phyloP scores from a whole-genome alignment of 192 early-diverging fungal genomes.

The Phlyctochytrium bullatum region DNA sequence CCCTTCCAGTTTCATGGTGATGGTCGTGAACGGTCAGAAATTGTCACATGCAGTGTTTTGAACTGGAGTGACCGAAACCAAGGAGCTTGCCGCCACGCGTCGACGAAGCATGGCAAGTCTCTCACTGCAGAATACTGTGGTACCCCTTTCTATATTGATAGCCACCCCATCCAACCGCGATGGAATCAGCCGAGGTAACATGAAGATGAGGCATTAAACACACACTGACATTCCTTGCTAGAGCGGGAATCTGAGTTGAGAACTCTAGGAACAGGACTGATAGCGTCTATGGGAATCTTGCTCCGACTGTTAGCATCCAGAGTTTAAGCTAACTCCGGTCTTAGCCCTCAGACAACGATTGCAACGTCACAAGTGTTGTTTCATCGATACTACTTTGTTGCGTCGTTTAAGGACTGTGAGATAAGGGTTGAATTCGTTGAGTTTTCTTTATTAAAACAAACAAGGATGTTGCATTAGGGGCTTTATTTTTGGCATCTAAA shows the following conservation, averaged over 20 bases:
- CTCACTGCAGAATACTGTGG: neutral
- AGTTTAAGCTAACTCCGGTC: slow-evolving; percentile 3
- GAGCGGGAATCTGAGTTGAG: slow-evolving; percentile 74
- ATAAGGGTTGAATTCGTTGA: slow-evolving; percentile 56
- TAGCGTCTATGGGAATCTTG: slow-evolving; percentile 79
- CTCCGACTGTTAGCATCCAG: slow-evolving; percentile 56
- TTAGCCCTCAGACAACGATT: slow-evolving; percentile 88
- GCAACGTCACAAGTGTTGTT: slow-evolving; percentile 95
- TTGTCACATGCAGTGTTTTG: neutral
- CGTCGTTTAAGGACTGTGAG: slow-evolving; percentile 69
- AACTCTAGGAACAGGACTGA: slow-evolving; percentile 75
- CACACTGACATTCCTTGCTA: neutral
- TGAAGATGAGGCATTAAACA: neutral
- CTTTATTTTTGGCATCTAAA: slow-evolving; percentile 48
- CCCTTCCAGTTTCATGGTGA: too few species aligned
- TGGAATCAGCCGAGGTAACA: neutral
- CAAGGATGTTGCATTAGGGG: slow-evolving; percentile 42
- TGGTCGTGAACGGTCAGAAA: neutral
- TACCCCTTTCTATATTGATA: neutral
- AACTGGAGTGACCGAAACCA: too few species aligned
- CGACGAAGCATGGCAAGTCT: neutral
- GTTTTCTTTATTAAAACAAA: neutral
- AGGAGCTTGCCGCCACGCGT: too few species aligned
- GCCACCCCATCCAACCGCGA: neutral
- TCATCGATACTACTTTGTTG: slow-evolving; percentile 86